These are phyloP conservation scores for Xerophyta viscosa DNA, from an alignment of 106 monocot species.

Conservation along the genomic window DNA sequence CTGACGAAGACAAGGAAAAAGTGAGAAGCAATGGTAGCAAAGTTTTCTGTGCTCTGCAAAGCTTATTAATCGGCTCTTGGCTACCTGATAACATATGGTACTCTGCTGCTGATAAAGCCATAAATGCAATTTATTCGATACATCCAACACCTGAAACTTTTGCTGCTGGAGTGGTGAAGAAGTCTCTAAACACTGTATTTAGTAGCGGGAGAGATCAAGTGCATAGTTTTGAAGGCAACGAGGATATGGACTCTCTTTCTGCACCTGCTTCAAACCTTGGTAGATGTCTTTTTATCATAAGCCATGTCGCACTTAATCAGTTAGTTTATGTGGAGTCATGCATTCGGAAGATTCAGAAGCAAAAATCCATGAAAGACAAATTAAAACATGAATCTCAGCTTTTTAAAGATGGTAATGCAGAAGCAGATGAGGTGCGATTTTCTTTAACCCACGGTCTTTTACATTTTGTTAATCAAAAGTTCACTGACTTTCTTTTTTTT, in stretches of 20 bases:
- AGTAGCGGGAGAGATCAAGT: constrained; percentile 21
- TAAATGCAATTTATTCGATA: constrained; percentile 60
- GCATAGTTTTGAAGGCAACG: constrained; percentile 11
- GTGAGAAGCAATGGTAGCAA: constrained; percentile 38
- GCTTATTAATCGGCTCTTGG: constrained; percentile 50
- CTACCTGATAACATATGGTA: constrained; percentile 92
- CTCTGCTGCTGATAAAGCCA: constrained; percentile 82
- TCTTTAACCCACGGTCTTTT: not conserved
- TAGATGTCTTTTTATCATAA: constrained; percentile 73
- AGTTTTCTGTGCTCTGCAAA: constrained; percentile 54
- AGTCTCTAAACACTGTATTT: constrained; percentile 41
- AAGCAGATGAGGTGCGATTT: constrained; percentile 35
- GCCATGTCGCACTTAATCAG: constrained; percentile 85
- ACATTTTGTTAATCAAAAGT: no score
- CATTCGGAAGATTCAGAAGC: constrained; percentile 58
- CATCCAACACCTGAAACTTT: constrained; percentile 83
- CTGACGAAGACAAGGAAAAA: constrained; percentile 77
- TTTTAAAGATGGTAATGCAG: constrained; percentile 9
- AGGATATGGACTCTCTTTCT: constrained; percentile 9
- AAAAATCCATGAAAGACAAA: constrained; percentile 64
- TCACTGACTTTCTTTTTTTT: no score
- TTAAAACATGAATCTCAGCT: constrained; percentile 21
- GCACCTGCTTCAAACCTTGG: constrained; percentile 49
- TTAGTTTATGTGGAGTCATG: constrained; percentile 84
- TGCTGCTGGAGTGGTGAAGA: constrained; percentile 64